Conservation (phyloP, 75 land plant genomes). For the Azolla pinnata region DNA sequence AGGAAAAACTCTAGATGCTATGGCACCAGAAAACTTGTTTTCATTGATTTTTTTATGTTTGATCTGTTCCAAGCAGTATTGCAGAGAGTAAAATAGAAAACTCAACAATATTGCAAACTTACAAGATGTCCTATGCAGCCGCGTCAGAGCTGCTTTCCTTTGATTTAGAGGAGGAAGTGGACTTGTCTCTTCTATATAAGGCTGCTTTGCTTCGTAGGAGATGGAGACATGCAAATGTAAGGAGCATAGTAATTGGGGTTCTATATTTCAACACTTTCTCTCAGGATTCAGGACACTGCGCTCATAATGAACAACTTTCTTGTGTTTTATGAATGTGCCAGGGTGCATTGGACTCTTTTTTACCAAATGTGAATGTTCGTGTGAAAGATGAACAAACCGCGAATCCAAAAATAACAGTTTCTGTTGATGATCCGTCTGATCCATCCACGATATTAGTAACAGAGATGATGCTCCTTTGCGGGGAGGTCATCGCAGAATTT, state of each 20-base stretch:
- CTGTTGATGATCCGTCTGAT: constrained; percentile 39
- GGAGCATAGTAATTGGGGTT: too few relatives aligned
- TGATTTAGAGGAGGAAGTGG: constrained; percentile 79
- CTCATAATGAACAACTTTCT: too few relatives aligned
- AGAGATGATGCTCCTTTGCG: constrained; percentile 98
- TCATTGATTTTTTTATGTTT: constrained; percentile 1
- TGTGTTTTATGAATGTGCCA: too few relatives aligned
- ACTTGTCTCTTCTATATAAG: constrained; percentile 61
- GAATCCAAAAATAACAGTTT: neutral
- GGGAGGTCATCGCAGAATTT: constrained; percentile 77
- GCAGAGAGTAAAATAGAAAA: constrained; percentile 64
- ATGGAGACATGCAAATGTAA: constrained; percentile 45
- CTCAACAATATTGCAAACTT: constrained; percentile 75
- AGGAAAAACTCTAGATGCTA: too few relatives aligned
- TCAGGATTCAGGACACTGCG: too few relatives aligned
- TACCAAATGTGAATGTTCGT: neutral
- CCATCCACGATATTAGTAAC: constrained; percentile 82
- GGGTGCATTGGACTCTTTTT: neutral
- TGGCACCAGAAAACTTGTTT: neutral
- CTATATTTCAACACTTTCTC: too few relatives aligned
- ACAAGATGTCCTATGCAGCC: constrained; percentile 84
- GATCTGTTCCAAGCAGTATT: too few relatives aligned
- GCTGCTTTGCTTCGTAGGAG: constrained; percentile 67
- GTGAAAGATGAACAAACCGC: constrained; percentile 1
- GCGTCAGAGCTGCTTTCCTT: constrained; percentile 70